Percentiles rank a stretch among this genome's conserved stretches.
phyloP scores from a whole-genome alignment of 306 rosid genomes.

The Glycine tomentella region DNA sequence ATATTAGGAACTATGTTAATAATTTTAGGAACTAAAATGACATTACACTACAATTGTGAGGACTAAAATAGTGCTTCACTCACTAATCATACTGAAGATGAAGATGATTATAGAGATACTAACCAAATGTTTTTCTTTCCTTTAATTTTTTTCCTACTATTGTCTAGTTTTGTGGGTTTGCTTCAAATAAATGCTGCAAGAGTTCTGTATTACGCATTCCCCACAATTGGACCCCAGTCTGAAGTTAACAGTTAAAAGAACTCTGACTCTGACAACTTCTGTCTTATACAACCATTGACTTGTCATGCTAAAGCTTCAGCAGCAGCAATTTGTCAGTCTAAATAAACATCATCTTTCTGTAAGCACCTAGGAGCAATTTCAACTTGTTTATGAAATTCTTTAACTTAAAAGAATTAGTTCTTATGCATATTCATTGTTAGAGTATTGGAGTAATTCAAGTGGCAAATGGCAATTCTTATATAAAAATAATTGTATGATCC shows the following conservation, averaged over 20 bases:
- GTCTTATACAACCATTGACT: constrained; percentile 19
- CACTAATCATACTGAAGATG: not conserved
- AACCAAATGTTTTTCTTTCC: constrained; percentile 11
- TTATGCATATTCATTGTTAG: not conserved
- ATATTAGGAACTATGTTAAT: not conserved
- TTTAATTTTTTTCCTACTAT: not conserved
- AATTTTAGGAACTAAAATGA: not conserved
- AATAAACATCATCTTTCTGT: constrained; percentile 27
- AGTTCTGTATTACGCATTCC: constrained; percentile 1
- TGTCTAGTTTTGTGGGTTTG: not conserved
- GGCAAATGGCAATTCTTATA: not conserved
- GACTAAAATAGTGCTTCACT: not conserved
- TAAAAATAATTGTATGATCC: not conserved
- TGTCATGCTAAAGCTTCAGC: constrained; percentile 34
- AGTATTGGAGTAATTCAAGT: not conserved
- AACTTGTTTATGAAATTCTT: not conserved
- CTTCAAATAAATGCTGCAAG: constrained; percentile 13
- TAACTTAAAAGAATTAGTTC: not conserved
- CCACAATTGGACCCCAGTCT: constrained; percentile 18
- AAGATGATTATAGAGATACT: constrained; percentile 6
- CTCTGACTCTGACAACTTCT: constrained; percentile 22
- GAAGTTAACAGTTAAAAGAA: constrained; percentile 4
- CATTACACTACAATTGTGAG: not conserved
- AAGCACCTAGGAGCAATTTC: not conserved
- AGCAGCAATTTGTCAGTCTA: constrained; percentile 6